A percentile compares a stretch with the other conserved stretches of the same genome.
These are phyloP conservation scores for Stentor coeruleus DNA, from an alignment of 73 alveolate species.

Conservation along the genomic window DNA sequence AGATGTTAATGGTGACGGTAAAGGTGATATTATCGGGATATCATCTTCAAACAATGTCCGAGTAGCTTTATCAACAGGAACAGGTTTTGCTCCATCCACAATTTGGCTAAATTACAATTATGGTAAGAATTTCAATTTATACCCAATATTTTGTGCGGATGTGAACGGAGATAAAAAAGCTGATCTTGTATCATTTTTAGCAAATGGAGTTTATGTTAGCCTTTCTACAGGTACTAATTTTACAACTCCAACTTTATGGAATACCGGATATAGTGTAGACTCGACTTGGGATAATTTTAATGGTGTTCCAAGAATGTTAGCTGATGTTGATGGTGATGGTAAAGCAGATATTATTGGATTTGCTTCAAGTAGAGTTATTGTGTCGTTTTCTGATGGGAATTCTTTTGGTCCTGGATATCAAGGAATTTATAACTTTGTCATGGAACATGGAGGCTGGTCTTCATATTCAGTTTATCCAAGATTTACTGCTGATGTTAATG, in stretches of 20 bases:
- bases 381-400: neutral
- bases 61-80: neutral
- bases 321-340: neutral
- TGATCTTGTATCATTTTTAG: neutral
- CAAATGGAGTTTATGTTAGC: neutral
- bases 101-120: neutral
- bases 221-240: neutral
- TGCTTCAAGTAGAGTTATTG: neutral
- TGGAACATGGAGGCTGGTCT: neutral
- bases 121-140: neutral
- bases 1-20: constrained; percentile 4
- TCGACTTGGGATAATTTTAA: neutral
- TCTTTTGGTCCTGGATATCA: neutral
- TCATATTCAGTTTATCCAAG: neutral
- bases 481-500: neutral
- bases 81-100: neutral
- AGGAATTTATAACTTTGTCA: neutral
- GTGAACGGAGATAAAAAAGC: neutral
- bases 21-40: neutral
- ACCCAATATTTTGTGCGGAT: neutral
- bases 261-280: too few relatives aligned
- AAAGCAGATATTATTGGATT: neutral
- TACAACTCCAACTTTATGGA: neutral
- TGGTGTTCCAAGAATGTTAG: neutral
- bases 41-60: neutral